Conservation (phyloP, 805 yeast genomes). For the Brettanomyces anomalus region DNA sequence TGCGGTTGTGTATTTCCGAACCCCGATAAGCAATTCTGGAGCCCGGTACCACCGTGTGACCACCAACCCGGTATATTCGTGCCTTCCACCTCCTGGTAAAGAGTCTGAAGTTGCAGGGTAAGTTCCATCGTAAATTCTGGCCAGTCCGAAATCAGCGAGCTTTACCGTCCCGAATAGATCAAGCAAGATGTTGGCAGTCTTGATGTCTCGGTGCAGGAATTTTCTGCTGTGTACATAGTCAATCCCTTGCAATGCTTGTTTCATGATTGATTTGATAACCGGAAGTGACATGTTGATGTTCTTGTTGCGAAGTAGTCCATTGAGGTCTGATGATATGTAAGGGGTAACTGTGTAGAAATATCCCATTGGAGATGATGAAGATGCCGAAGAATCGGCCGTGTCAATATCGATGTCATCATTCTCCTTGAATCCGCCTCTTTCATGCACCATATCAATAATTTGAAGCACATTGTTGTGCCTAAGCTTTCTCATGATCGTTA, state of each 20-base stretch:
- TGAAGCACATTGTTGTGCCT: constrained; percentile 66
- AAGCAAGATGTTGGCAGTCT: constrained; percentile 88
- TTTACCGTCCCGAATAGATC: constrained; percentile 71
- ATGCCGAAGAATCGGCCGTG: constrained; percentile 8
- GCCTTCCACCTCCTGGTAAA: constrained; percentile 45
- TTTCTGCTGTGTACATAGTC: constrained; percentile 62
- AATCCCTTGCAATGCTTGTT: constrained; percentile 71
- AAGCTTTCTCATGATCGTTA: constrained; percentile 66
- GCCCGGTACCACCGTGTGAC: constrained; percentile 98
- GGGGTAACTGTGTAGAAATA: constrained; percentile 82
- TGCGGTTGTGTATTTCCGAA: constrained; percentile 80
- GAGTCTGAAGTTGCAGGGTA: constrained; percentile 16
- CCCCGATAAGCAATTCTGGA: constrained; percentile 86
- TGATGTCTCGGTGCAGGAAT: constrained; percentile 81
- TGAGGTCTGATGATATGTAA: constrained; percentile 85
- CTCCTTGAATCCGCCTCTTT: constrained; percentile 17
- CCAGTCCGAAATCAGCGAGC: constrained; percentile 94
- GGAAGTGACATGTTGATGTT: constrained; percentile 47
- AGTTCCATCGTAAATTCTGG: constrained; percentile 45
- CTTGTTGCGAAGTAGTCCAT: constrained; percentile 83
- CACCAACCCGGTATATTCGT: constrained; percentile 54
- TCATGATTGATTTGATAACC: constrained; percentile 76
- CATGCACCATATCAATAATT: constrained; percentile 70
- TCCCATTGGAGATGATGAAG: constrained; percentile 20
- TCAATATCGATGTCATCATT: not conserved